Conservation (phyloP, 1,139 yeast genomes). For the Taphrina betulina region DNA sequence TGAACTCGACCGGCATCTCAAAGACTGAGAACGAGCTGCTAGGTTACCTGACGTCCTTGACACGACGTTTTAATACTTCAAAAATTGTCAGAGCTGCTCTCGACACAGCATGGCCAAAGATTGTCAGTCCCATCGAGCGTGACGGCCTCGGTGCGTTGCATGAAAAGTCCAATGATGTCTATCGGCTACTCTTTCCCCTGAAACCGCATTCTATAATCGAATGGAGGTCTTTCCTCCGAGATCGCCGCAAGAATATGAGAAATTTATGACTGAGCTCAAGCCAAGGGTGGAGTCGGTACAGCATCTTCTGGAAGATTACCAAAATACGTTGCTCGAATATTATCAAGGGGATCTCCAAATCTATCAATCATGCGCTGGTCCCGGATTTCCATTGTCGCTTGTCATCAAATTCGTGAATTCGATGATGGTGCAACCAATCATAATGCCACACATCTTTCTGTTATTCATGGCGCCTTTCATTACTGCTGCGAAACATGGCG, state of each 20-base stretch:
- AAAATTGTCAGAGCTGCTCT: constrained; percentile 10
- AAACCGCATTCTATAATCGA: constrained; percentile 2
- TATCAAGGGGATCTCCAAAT: not conserved
- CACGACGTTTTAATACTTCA: constrained; percentile 8
- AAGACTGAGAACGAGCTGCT: too few relatives aligned
- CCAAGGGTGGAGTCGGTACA: constrained; percentile 3
- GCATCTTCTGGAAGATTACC: constrained; percentile 8
- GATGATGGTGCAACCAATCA: constrained; percentile 4
- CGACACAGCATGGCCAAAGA: constrained; percentile 13
- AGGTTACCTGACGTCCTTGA: constrained; percentile 10
- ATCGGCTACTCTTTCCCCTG: constrained; percentile 20
- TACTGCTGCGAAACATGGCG: constrained; percentile 5
- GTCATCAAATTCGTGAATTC: constrained; percentile 20
- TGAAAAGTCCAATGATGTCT: constrained; percentile 11
- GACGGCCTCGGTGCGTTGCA: constrained; percentile 15
- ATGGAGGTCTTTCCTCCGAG: constrained; percentile 7
- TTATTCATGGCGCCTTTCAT: constrained; percentile 25
- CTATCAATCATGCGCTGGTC: constrained; percentile 15
- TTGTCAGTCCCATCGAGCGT: constrained; percentile 12
- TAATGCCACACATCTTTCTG: constrained; percentile 17
- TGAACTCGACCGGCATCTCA: too few relatives aligned
- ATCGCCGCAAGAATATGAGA: not conserved
- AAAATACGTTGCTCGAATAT: constrained; percentile 1
- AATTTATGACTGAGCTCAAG: not conserved
- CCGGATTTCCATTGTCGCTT: constrained; percentile 20